Evolutionary conservation across 805 yeast genomes (phyloP), one percentile per base, ranked within the genome.

Genomic region (Candida pseudoglaebosa): DNA sequence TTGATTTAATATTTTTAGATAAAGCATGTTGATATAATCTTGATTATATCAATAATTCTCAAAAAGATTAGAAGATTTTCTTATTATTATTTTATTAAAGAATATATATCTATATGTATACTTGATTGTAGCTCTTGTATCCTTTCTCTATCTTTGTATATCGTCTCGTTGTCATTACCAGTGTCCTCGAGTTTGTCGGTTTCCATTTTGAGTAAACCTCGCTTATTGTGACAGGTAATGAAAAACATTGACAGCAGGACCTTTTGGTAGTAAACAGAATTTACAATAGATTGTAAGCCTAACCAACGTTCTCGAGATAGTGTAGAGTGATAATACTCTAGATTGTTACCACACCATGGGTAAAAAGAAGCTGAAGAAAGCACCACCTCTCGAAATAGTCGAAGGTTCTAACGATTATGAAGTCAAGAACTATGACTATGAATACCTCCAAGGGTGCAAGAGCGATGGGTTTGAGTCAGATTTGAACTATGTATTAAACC

Each of bases 401-500:
- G 21, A 17, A 13, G 21, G 7, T 5, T 30, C 41, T 12, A 39
- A 31, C 14, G 28, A 34, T 30, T n/a, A 6, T 4, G 29, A 18
- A 4, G 42, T 29, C 34, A 43, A 32, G 37, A 36, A 22, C 16
- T 19, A 36, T 24, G 34, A 32, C 18, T 32, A 32, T 18, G 34
- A 32, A 16, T 32, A 12, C 15, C 22, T 32, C 8, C 34, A 32
- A 20, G 24, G 15, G 13, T 16, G 24, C 6, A 16, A 32, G n/a
- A 16, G 15, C 6, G 41, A 28, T 26, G 32, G 45, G 15, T 62
- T 62, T 40, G 67, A 62, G 36, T 42, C 47, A 14, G 67, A 62
- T 43, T 50, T 63, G 40, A 50, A 56, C 32, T 63, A 52, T 32
- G 45, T 63, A 29, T 49, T 61, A 37, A 45, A 48, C n/a, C 44